phyloP scores from a whole-genome alignment of 495 filamentous ascomycete species.

The Podospora anserina region DNA sequence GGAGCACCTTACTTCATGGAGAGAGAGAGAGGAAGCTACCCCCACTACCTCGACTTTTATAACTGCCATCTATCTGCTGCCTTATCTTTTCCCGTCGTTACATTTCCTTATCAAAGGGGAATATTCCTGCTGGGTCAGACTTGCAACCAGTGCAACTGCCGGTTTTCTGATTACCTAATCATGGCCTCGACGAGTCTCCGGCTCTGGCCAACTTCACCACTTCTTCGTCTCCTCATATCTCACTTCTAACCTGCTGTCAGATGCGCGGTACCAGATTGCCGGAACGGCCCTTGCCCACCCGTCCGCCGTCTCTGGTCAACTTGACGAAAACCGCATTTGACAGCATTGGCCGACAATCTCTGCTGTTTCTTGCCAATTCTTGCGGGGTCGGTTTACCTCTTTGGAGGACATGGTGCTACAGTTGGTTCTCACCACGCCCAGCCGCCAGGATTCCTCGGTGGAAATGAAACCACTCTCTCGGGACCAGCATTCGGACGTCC shows the following conservation, averaged over 20 bases:
- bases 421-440: neutral
- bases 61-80: neutral
- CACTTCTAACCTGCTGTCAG: slow-evolving; percentile 13
- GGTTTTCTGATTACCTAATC: too few species aligned
- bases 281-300: slow-evolving; percentile 23
- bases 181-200: too few species aligned
- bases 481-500: neutral
- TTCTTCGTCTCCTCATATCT: neutral
- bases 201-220: too few species aligned
- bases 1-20: too few species aligned
- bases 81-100: neutral
- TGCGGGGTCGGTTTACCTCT: neutral
- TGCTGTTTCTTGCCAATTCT: neutral
- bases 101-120: neutral
- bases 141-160: too few species aligned
- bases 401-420: neutral
- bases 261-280: slow-evolving; percentile 13
- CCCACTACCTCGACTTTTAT: too few species aligned
- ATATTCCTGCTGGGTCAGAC: neutral
- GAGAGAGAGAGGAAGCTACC: too few species aligned
- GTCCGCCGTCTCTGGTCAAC: neutral
- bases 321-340: neutral
- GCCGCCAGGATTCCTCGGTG: neutral
- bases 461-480: neutral
- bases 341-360: neutral